phyloP scores from a whole-genome alignment of 2,329 filamentous ascomycete species.

The Trichoderma polysporum region DNA sequence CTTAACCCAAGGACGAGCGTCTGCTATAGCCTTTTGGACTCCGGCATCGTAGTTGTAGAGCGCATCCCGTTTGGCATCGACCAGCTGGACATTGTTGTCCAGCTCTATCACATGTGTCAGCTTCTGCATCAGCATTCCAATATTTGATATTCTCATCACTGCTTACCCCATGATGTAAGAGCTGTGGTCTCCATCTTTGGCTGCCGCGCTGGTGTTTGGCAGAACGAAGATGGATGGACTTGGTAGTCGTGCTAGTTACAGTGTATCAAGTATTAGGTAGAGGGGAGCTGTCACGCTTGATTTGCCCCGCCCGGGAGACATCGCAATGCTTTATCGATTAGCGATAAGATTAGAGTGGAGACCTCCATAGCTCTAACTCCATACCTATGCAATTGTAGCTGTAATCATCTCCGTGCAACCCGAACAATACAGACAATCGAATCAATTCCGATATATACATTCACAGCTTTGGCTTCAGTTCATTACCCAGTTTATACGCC shows the following conservation, averaged over 20 bases:
- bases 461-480: neutral
- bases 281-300: constrained; percentile 3
- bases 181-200: constrained; percentile 29
- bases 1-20: constrained; percentile 69
- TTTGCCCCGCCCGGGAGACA: constrained; percentile 18
- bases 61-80: constrained; percentile 84
- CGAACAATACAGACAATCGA: neutral
- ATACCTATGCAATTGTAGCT: neutral
- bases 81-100: constrained; percentile 79
- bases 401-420: neutral
- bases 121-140: neutral
- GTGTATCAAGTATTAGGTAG: too few relatives aligned
- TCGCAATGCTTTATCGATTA: constrained; percentile 12
- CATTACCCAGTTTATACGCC: neutral
- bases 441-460: neutral
- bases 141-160: neutral
- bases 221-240: constrained; percentile 4
- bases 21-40: constrained; percentile 65
- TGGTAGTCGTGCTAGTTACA: neutral
- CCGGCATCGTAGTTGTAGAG: constrained; percentile 79
- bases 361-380: neutral
- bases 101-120: constrained; percentile 60
- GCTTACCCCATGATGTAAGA: constrained; percentile 31
- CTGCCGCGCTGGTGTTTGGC: neutral
- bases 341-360: constrained; percentile 2